Conservation (phyloP, 2,329 filamentous ascomycete genomes). For the Fusarium sp. region DNA sequence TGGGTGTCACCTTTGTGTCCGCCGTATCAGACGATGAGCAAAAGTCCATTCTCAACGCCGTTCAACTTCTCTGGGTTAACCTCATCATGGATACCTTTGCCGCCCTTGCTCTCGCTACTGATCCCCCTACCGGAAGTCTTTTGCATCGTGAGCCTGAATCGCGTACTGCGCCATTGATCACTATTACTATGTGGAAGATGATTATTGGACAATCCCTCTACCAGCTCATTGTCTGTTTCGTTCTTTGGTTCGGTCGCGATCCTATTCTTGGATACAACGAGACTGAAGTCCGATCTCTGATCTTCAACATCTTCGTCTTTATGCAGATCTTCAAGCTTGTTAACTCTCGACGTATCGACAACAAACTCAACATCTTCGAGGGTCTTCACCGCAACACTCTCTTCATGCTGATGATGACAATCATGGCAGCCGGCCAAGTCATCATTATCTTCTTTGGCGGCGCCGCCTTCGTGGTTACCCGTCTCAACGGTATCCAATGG, state of each 20-base stretch:
- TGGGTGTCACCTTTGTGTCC: constrained; percentile 72
- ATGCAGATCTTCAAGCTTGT: constrained; percentile 79
- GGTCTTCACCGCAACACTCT: constrained; percentile 57
- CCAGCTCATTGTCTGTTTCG: constrained; percentile 68
- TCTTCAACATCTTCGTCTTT: constrained; percentile 78
- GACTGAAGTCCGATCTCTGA: constrained; percentile 62
- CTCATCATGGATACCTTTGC: constrained; percentile 77
- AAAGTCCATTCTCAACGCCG: constrained; percentile 72
- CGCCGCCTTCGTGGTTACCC: constrained; percentile 74
- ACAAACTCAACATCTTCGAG: constrained; percentile 89
- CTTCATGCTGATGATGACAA: constrained; percentile 47
- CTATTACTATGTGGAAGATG: constrained; percentile 76
- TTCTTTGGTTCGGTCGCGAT: constrained; percentile 69
- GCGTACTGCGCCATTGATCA: constrained; percentile 79
- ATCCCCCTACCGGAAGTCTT: constrained; percentile 68
- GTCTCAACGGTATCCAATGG: constrained; percentile 78
- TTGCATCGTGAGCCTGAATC: constrained; percentile 63
- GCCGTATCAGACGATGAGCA: constrained; percentile 64
- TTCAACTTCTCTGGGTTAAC: constrained; percentile 76
- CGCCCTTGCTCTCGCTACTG: constrained; percentile 72
- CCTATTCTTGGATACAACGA: constrained; percentile 61
- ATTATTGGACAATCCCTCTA: constrained; percentile 70
- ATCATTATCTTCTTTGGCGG: constrained; percentile 55
- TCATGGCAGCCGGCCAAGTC: constrained; percentile 46
- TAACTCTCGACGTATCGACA: constrained; percentile 78